Conservation (phyloP, 495 filamentous ascomycete genomes). For the Aspergillus ostianus region DNA sequence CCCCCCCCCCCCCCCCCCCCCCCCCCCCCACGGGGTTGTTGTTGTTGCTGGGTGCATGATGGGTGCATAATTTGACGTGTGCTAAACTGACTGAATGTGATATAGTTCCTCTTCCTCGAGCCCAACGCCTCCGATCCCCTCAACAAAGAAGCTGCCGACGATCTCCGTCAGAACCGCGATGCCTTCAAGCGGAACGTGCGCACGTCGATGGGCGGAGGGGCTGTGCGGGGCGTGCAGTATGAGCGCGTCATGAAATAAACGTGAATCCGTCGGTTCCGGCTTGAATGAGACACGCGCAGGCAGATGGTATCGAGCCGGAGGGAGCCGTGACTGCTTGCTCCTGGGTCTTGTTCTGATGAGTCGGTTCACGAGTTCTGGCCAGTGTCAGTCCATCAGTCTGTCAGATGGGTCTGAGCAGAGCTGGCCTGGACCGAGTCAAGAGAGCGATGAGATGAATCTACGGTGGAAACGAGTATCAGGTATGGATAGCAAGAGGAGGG, state of each 20-base stretch:
- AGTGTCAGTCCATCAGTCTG: background rate
- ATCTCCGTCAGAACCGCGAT: slow-evolving; percentile 79
- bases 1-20: too few species aligned
- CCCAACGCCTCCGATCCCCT: slow-evolving; percentile 96
- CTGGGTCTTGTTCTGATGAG: too few species aligned
- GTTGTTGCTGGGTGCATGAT: background rate
- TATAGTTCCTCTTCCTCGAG: slow-evolving; percentile 92
- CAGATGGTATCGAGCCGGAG: too few species aligned
- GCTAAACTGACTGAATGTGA: slow-evolving; percentile 1
- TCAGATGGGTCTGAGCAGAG: too few species aligned
- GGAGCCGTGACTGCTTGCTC: too few species aligned
- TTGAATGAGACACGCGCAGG: background rate
- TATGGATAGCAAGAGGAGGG: background rate
- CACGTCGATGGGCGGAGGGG: slow-evolving; percentile 74
- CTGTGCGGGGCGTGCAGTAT: slow-evolving; percentile 67
- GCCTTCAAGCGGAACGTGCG: slow-evolving; percentile 89
- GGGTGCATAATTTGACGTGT: background rate
- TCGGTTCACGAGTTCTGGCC: too few species aligned
- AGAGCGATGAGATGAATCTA: too few species aligned
- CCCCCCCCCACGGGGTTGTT: too few species aligned
- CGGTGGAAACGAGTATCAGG: background rate
- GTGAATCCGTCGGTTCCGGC: background rate
- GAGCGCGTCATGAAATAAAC: slow-evolving; percentile 63
- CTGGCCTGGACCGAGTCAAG: background rate
- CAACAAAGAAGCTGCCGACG: slow-evolving; percentile 96